phyloP scores from a whole-genome alignment of 148 eudicot genomes.

The Rhododendron williamsianum region DNA sequence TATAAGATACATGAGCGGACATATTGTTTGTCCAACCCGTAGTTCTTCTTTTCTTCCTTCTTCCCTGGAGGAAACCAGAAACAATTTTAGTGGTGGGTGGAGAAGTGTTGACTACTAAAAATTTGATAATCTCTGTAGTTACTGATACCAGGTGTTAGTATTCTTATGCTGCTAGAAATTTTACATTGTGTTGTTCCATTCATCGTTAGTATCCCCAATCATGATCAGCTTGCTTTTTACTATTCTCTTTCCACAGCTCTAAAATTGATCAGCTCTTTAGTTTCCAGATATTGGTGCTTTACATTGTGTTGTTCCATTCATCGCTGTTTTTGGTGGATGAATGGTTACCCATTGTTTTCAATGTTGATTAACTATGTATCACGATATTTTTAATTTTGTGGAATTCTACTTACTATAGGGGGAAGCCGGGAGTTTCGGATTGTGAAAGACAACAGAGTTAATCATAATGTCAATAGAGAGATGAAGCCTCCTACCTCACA shows the following conservation, averaged over 20 bases:
- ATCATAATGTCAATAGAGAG: slow-evolving; percentile 43
- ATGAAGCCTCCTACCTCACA: slow-evolving; percentile 31
- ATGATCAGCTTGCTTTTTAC: not conserved
- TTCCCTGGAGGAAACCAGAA: not conserved
- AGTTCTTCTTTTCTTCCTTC: not conserved
- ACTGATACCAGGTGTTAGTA: not conserved
- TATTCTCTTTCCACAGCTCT: too few relatives aligned
- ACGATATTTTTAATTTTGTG: not conserved
- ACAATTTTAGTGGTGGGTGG: not conserved
- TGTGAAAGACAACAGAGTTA: slow-evolving; percentile 79
- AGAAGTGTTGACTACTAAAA: not conserved
- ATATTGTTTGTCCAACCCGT: not conserved
- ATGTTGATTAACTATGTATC: not conserved
- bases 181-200: not conserved
- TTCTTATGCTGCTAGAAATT: not conserved
- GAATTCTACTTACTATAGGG: slow-evolving; percentile 34
- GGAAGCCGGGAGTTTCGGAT: slow-evolving; percentile 70
- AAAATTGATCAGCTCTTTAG: too few relatives aligned
- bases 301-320: too few relatives aligned
- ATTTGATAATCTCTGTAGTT: not conserved
- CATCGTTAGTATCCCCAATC: not conserved
- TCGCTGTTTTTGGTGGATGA: not conserved
- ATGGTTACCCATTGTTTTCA: not conserved
- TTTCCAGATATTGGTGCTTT: too few relatives aligned
- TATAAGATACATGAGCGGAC: not conserved